phyloP scores from a whole-genome alignment of 495 filamentous ascomycete species.

The Aspergillus sclerotiicarbonarius region DNA sequence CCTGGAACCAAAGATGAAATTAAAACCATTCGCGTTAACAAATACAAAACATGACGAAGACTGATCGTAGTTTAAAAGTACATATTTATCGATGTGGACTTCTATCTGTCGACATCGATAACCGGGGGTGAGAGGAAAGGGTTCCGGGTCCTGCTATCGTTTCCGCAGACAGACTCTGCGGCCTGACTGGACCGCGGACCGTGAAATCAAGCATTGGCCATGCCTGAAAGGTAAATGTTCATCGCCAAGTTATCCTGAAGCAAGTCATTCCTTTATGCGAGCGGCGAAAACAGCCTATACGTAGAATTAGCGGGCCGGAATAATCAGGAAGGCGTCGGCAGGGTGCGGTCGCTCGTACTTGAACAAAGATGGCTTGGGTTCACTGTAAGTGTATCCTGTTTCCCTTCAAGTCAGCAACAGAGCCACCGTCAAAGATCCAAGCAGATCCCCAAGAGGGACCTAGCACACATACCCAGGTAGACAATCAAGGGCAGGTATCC shows the following conservation, averaged over 20 bases:
- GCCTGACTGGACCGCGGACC: background rate
- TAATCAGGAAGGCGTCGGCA: background rate
- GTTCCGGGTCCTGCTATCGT: background rate
- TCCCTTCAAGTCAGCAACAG: conserved; percentile 10
- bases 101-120: conserved; percentile 4
- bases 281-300: conserved; percentile 68
- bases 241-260: background rate
- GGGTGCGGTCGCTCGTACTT: conserved; percentile 54
- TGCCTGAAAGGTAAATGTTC: background rate
- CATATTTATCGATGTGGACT: conserved; percentile 14
- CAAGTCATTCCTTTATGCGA: conserved; percentile 40
- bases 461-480: conserved; percentile 77
- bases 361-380: conserved; percentile 88
- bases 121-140: background rate
- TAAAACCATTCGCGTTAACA: conserved; percentile 7
- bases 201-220: background rate
- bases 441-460: conserved; percentile 3
- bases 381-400: conserved; percentile 88
- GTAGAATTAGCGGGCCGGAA: conserved; percentile 16
- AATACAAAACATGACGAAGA: conserved; percentile 12
- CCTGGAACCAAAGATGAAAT: no score
- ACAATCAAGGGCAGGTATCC: conserved; percentile 96
- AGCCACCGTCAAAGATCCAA: background rate
- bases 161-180: background rate
- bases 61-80: conserved; percentile 21